Evolutionary conservation across 208 protist genomes (phyloP).

Genomic region (Wallacemonas rigidus): DNA sequence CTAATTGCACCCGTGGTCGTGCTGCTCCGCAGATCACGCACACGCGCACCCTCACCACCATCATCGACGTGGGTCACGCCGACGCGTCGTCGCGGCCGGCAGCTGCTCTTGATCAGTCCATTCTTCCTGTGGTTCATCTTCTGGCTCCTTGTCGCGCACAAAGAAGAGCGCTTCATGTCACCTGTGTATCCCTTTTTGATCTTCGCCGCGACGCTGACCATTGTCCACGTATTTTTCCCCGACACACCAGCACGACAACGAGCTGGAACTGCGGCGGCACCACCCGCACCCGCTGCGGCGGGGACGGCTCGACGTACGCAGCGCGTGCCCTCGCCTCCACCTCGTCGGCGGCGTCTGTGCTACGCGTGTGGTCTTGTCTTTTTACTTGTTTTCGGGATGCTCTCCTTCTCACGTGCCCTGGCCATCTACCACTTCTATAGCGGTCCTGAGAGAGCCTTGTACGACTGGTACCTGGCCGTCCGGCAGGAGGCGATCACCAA

Average conservation of each 20-base stretch:
- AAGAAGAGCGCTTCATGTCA: constrained; percentile 96
- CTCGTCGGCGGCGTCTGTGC: background rate
- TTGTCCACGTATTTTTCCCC: constrained; percentile 40
- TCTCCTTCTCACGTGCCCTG: constrained; percentile 69
- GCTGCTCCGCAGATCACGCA: constrained; percentile 14
- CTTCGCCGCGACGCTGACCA: constrained; percentile 65
- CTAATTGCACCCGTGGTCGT: constrained; percentile 46
- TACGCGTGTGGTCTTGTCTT: constrained; percentile 25
- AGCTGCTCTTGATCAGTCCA: constrained; percentile 67
- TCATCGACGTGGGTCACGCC: background rate
- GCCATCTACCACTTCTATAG: constrained; percentile 75
- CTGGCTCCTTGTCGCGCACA: constrained; percentile 91
- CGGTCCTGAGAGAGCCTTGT: constrained; percentile 64
- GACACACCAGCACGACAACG: background rate
- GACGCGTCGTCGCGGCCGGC: constrained; percentile 13
- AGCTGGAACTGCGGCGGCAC: background rate
- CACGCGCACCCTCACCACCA: constrained; percentile 4
- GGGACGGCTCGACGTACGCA: too few relatives aligned
- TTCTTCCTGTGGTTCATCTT: constrained; percentile 91
- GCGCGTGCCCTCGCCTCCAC: too few relatives aligned
- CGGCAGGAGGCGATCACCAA: constrained; percentile 29
- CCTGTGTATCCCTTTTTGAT: constrained; percentile 92
- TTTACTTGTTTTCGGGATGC: constrained; percentile 43
- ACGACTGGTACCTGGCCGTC: constrained; percentile 61
- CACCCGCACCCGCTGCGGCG: background rate